Base-by-base conservation (phyloP, 2,329 filamentous ascomycete species). In the Neospermospora avenae region DNA sequence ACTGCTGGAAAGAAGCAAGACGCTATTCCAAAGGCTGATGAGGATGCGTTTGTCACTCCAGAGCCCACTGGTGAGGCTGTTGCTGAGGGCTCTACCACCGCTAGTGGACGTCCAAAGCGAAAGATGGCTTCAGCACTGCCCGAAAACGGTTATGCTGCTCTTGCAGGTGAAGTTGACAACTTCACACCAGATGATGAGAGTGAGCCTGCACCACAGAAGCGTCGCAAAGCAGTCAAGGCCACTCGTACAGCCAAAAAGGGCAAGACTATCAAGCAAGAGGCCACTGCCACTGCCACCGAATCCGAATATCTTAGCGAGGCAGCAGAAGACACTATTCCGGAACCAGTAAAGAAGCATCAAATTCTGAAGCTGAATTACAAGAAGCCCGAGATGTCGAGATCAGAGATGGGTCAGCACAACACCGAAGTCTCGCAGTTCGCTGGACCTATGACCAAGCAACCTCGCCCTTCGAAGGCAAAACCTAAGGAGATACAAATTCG, bases 281-380 rank as follows among this genome's bases (percentile, higher is more conserved):
- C 42, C 24, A 63, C 53, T 2, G 44, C 42, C 24, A 63, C 53
- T 2, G 5, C 28, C 28, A 31, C 28, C 28, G 61, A 63, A 45
- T 59, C 58, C 18, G 58, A 59, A 20, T 59, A 55, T 46, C 22
- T 51, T 13, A 59, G 51, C 18, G 58, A 49, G 14, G 54, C 55
- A 34, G 55, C 14, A 80, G 62, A 45, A 25, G 39, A 55, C 3
- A 39, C 45, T 51, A 37, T 25, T 8, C 39, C 49, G 3, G 51
- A 18, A 55, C 45, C 59, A 14, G n/a, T n/a, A n/a, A 61, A 57
- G 55, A 61, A 61, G 34, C 59, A 55, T 42, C 25, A 31, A 18
- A 28, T 31, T 57, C 54, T 54, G 13, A 16, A 41, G 4, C 20
- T 20, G 8, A 49, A 13, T 20, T 34, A 55, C 20, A 53, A 28